Percentiles rank a stretch among this genome's conserved stretches.
phyloP scores from a whole-genome alignment of 768 basidiomycete genomes.

The Termitomyces sp. region DNA sequence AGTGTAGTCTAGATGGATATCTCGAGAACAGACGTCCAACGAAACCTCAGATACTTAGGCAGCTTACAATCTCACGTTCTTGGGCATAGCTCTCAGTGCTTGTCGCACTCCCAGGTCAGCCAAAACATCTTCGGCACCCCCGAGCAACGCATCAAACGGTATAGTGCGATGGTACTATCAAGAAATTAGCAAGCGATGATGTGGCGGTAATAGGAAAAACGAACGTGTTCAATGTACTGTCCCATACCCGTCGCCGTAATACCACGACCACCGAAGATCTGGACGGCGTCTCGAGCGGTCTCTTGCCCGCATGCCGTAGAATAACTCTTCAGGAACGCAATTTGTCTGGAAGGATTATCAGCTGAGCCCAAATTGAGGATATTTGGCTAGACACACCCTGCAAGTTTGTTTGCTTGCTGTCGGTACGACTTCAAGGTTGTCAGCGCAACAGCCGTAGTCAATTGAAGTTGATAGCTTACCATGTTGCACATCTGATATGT shows the following conservation, averaged over 20 bases:
- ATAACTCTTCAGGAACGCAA: slow-evolving; percentile 71
- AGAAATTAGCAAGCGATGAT: not conserved
- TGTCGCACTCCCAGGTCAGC: slow-evolving; percentile 66
- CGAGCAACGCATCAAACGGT: slow-evolving; percentile 67
- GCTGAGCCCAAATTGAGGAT: not conserved
- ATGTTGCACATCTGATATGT: slow-evolving; percentile 89
- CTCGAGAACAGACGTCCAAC: not conserved
- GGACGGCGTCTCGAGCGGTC: slow-evolving; percentile 54
- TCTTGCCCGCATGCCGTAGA: slow-evolving; percentile 60
- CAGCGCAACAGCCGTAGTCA: not conserved
- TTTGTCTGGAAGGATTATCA: slow-evolving; percentile 40
- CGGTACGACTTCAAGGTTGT: slow-evolving; percentile 46
- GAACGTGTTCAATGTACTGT: slow-evolving; percentile 65
- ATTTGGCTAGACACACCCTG: slow-evolving; percentile 46
- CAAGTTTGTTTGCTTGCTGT: slow-evolving; percentile 72
- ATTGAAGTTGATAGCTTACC: slow-evolving; percentile 21
- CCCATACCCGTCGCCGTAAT: slow-evolving; percentile 86
- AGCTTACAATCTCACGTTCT: slow-evolving; percentile 51
- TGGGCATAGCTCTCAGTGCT: slow-evolving; percentile 60
- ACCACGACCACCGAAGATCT: slow-evolving; percentile 83
- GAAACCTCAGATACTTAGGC: not conserved
- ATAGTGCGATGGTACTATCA: slow-evolving; percentile 61
- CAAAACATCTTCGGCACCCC: slow-evolving; percentile 68
- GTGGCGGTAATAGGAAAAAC: slow-evolving; percentile 19
- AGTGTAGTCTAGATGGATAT: not conserved